Percentiles rank a stretch among this genome's conserved stretches.
Conservation (phyloP, 2,329 filamentous ascomycete species). For the Amesomyces nigricolor region DNA sequence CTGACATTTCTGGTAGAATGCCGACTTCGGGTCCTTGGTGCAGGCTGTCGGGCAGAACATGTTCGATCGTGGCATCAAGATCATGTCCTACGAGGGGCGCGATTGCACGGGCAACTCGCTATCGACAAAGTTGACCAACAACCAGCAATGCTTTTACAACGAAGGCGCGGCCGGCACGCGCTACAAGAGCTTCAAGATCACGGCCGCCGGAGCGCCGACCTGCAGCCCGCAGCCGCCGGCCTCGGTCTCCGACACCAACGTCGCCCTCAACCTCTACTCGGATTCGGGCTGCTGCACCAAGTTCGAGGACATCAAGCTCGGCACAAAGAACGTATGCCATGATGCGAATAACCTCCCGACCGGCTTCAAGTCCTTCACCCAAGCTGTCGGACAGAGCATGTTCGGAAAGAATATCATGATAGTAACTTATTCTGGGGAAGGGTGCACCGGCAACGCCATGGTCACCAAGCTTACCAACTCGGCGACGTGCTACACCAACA, state of each 20-base stretch:
- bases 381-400: neutral
- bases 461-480: conserved; percentile 4
- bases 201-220: neutral
- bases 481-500: neutral
- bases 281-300: conserved; percentile 3
- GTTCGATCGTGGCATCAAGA: neutral
- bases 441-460: neutral
- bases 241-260: neutral
- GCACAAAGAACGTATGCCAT: neutral
- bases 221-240: neutral
- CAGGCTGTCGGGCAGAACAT: neutral
- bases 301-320: neutral
- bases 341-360: conserved; percentile 1
- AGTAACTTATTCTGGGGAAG: neutral
- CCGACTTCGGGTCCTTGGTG: neutral
- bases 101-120: neutral
- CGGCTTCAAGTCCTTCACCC: neutral
- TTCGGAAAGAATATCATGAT: neutral
- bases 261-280: neutral
- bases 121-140: neutral
- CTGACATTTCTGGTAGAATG: neutral
- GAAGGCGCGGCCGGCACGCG: neutral
- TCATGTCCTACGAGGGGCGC: neutral
- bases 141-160: neutral
- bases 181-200: conserved; percentile 3